A percentile compares a stretch with the other conserved stretches of the same genome.
phyloP scores from a whole-genome alignment of 805 yeast species.

The Yueomyces sinensis region DNA sequence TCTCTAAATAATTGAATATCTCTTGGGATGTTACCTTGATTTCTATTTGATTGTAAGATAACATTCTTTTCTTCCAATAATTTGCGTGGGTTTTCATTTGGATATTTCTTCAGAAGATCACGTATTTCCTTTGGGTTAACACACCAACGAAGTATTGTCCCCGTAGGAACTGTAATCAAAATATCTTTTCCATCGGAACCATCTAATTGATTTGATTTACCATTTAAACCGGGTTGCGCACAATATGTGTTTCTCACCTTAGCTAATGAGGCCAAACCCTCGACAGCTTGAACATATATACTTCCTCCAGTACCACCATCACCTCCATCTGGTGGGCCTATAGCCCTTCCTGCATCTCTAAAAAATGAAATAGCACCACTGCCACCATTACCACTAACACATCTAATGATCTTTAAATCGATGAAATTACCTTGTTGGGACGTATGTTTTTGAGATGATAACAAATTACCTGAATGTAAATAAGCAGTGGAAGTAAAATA shows the following conservation, averaged over 20 bases:
- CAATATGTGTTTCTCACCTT: conserved; percentile 50
- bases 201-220: conserved; percentile 65
- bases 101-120: conserved; percentile 13
- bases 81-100: conserved; percentile 13
- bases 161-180: conserved; percentile 78
- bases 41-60: conserved; percentile 20
- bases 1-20: conserved; percentile 51
- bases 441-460: conserved; percentile 25
- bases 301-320: conserved; percentile 95
- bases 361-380: conserved; percentile 76
- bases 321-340: conserved; percentile 98
- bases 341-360: conserved; percentile 70
- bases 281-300: conserved; percentile 69
- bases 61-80: conserved; percentile 10
- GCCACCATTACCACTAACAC: conserved; percentile 79
- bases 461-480: conserved; percentile 16
- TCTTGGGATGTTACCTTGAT: conserved; percentile 20
- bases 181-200: conserved; percentile 79
- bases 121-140: conserved; percentile 49
- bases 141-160: conserved; percentile 77
- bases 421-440: conserved; percentile 31
- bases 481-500: conserved; percentile 19
- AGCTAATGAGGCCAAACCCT: conserved; percentile 58
- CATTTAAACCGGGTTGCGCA: conserved; percentile 62
- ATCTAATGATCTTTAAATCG: conserved; percentile 55